Conservation (phyloP, 179 eudicot genomes). For the Nepenthes alata region DNA sequence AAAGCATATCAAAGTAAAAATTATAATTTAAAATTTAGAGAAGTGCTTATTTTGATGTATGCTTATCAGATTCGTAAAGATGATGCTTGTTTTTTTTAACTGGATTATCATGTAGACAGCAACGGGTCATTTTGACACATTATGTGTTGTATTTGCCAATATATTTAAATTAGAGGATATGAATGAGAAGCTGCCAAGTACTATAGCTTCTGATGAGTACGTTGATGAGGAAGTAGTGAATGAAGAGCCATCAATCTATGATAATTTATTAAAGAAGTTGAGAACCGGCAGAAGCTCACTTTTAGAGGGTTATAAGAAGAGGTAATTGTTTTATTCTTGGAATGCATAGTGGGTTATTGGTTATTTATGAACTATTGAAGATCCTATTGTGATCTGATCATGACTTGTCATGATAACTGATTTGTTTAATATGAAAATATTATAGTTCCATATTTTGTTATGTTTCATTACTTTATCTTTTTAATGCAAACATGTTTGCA, state of each 20-base stretch:
- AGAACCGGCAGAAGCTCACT: slow-evolving; percentile 20
- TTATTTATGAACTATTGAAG: not conserved
- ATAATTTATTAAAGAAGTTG: slow-evolving; percentile 40
- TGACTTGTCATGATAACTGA: no score
- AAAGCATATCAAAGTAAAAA: not conserved
- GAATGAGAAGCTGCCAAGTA: slow-evolving; percentile 18
- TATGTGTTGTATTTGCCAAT: not conserved
- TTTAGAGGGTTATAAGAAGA: slow-evolving; percentile 22
- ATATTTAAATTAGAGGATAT: slow-evolving; percentile 19
- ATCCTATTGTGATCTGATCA: not conserved
- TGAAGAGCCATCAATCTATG: slow-evolving; percentile 46
- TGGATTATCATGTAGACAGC: no score
- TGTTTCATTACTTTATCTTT: not conserved
- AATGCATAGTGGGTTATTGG: not conserved
- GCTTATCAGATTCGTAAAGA: not conserved
- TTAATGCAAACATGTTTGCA: not conserved
- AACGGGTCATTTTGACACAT: not conserved
- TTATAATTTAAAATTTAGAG: no score
- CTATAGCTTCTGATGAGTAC: slow-evolving; percentile 25
- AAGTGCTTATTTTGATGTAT: not conserved
- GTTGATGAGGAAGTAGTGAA: slow-evolving; percentile 20
- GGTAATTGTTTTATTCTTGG: slow-evolving; percentile 23
- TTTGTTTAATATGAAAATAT: not conserved
- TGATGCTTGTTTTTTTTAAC: not conserved
- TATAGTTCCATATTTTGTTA: not conserved